Base-by-base conservation (phyloP, 495 filamentous ascomycete species). In the Talaromyces trachyspermus region DNA sequence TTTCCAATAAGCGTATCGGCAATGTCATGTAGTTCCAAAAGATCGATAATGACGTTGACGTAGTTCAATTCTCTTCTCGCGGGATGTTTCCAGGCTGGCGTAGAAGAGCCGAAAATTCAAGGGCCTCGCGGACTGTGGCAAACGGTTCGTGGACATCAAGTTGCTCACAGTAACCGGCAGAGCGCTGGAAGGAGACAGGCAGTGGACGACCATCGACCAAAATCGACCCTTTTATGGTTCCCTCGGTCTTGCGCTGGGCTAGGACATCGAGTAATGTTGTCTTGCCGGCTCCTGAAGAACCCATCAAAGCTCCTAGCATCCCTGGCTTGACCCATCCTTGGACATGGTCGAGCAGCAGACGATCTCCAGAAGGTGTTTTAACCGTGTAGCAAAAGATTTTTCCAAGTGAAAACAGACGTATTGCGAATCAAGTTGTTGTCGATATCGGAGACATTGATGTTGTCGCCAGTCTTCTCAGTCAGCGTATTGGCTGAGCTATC, bases 301-400 rank as follows among this genome's bases (percentile, higher is more conserved):
- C 79, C 72, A 90, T 86, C 10, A 89, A 65, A 0, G 86, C 86
- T n/a, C 80, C 77, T 54, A 90, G 67, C 55, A 79, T 74, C 43
- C 89, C 89, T 17, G 89, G 89, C 62, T 94, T 92, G 39, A 95
- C 86, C 84, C 85, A 95, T 23, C 89, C 89, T 53, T 86, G 82
- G 2, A 95, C 81, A 51, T 91, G 72, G 50, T 95, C 80, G 14
- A 95, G 70, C 71, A 11, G 60, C 7, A 63, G 36, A 14, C 64
- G 61, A 51, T 58, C 75, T 22, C 58, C 71, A 38, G 56, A 58
- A 49, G 51, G 71, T 0, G 64, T 64, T 33, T 68, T 68, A 23
- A 78, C 70, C 1, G 64, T 70, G 52, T 85, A 85, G 10, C 57
- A 63, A 20, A n/a, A 83, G 60, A 50, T 81, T 65, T 53, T 75